These are phyloP conservation scores for Cyclotella kingstonii DNA, from an alignment of 108 stramenopile species.

Conservation along the genomic window DNA sequence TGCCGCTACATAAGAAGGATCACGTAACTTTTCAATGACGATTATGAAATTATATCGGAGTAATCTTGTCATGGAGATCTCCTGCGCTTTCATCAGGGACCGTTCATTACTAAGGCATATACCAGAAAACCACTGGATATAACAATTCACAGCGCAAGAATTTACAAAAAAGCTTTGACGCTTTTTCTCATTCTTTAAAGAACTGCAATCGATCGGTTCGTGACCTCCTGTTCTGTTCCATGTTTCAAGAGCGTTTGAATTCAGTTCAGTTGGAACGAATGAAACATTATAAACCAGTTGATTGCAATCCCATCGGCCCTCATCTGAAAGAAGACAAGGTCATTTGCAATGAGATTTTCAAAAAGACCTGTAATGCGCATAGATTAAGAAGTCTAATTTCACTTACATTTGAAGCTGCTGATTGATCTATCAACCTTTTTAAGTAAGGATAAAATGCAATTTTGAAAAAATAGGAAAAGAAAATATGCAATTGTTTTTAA, in stretches of 20 bases:
- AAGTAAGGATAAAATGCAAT: not conserved
- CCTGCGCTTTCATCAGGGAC: slow-evolving; percentile 5
- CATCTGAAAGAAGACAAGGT: slow-evolving; percentile 4
- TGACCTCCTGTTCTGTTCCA: slow-evolving; percentile 30
- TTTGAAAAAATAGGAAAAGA: not conserved
- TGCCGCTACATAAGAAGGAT: slow-evolving; percentile 21
- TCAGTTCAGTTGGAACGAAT: slow-evolving; percentile 27
- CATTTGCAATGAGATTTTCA: not conserved
- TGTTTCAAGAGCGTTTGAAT: slow-evolving; percentile 11
- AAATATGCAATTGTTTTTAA: not conserved
- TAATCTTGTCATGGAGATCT: slow-evolving; percentile 14
- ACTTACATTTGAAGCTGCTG: slow-evolving; percentile 38
- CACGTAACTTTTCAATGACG: slow-evolving; percentile 13
- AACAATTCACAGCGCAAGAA: slow-evolving; percentile 21
- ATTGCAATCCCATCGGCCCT: slow-evolving; percentile 31
- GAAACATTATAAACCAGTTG: slow-evolving; percentile 9
- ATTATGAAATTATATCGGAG: slow-evolving; percentile 32
- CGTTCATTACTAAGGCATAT: slow-evolving; percentile 7
- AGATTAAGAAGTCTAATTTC: not conserved
- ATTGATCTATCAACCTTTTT: slow-evolving; percentile 24
- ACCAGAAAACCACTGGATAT: slow-evolving; percentile 36
- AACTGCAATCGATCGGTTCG: not conserved
- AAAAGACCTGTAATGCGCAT: not conserved
- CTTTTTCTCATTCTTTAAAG: not conserved
- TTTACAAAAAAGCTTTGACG: slow-evolving; percentile 5